Evolutionary conservation across 208 protist genomes (phyloP).

Genomic region (Wallacemonas sp.): DNA sequence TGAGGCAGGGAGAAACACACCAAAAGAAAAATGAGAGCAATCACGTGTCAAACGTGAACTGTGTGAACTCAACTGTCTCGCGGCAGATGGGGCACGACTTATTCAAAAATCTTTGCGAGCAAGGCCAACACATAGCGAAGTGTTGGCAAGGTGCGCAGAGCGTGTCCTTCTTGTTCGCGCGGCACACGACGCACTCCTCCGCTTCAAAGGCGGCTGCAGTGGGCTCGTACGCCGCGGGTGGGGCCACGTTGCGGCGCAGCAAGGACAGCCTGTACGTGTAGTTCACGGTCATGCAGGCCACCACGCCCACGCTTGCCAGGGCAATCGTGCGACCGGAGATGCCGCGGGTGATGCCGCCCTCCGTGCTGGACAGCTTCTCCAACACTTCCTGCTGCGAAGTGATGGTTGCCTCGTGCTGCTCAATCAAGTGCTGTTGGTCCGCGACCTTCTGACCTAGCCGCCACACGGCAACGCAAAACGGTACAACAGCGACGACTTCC

Average conservation of each 20-base stretch:
- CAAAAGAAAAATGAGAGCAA: constrained; percentile 11
- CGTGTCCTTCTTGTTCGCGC: constrained; percentile 63
- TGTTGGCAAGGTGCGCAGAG: constrained; percentile 74
- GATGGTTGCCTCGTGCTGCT: constrained; percentile 60
- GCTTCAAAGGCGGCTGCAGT: constrained; percentile 40
- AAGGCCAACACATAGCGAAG: constrained; percentile 71
- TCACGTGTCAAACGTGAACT: constrained; percentile 41
- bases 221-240: constrained; percentile 58
- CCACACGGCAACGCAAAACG: constrained; percentile 59
- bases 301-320: constrained; percentile 23
- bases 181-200: constrained; percentile 76
- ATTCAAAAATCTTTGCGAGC: constrained; percentile 32
- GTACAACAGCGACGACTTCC: constrained; percentile 47
- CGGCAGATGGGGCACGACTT: constrained; percentile 57
- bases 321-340: constrained; percentile 19
- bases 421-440: constrained; percentile 63
- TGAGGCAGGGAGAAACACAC: too few relatives aligned
- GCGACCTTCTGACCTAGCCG: constrained; percentile 49
- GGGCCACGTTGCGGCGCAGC: constrained; percentile 17
- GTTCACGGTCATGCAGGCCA: constrained; percentile 23
- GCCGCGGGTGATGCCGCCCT: not conserved
- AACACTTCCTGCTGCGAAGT: constrained; percentile 61
- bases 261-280: constrained; percentile 29
- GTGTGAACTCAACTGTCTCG: constrained; percentile 33
- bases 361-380: constrained; percentile 25